A percentile compares a stretch with the other conserved stretches of the same genome.
These are phyloP conservation scores for Solanum pimpinellifolium DNA, from an alignment of 257 asterid species.

Conservation along the genomic window DNA sequence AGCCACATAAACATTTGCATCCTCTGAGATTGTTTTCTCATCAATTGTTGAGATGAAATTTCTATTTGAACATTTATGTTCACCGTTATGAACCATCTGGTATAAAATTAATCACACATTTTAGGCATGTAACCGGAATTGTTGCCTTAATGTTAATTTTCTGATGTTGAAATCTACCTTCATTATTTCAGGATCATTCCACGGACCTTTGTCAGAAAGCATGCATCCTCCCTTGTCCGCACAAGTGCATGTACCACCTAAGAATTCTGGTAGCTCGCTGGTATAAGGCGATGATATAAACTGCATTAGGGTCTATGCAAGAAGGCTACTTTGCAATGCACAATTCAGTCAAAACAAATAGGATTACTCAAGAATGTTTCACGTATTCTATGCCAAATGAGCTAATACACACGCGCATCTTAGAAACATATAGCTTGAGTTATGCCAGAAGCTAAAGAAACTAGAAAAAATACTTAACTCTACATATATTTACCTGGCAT, in stretches of 20 bases:
- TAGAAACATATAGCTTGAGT: background rate
- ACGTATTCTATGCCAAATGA: background rate
- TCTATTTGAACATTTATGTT: constrained; percentile 62
- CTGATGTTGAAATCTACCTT: constrained; percentile 29
- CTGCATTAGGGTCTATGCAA: background rate
- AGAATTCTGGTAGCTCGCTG: constrained; percentile 91
- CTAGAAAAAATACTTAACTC: background rate
- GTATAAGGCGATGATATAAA: background rate
- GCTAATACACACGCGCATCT: background rate
- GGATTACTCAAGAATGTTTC: background rate
- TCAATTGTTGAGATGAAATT: constrained; percentile 21
- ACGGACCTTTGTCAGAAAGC: constrained; percentile 89
- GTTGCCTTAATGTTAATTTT: background rate
- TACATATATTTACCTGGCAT: constrained; percentile 50
- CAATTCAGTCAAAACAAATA: background rate
- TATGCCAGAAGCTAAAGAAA: background rate
- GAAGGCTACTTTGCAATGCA: background rate
- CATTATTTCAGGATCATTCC: constrained; percentile 88
- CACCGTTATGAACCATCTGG: constrained; percentile 80
- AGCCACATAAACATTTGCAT: constrained; percentile 28
- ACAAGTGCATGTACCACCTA: constrained; percentile 94
- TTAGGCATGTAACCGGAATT: background rate
- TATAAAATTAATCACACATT: background rate
- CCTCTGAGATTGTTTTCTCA: constrained; percentile 66
- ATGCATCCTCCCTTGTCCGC: constrained; percentile 82